These are phyloP conservation scores for Krasilnikovozyma curviuscula DNA, from an alignment of 768 basidiomycete genomes.

Conservation along the genomic window DNA sequence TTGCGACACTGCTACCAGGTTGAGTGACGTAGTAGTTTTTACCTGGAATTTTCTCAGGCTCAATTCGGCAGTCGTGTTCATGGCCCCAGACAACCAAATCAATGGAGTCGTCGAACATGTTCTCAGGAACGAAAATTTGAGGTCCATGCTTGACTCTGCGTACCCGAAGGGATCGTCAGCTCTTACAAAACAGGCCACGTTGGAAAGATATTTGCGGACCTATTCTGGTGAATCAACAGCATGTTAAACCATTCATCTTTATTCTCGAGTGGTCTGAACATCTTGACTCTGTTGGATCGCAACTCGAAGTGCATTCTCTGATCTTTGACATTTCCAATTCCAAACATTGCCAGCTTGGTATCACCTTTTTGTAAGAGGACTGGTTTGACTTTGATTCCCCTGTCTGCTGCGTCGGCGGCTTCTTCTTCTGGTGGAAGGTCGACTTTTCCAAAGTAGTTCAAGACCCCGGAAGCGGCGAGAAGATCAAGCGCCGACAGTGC, in stretches of 20 bases:
- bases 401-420: conserved; percentile 33
- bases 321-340: conserved; percentile 91
- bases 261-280: conserved; percentile 76
- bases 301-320: conserved; percentile 92
- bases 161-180: not conserved
- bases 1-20: conserved; percentile 88
- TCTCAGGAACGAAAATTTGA: conserved; percentile 84
- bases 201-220: conserved; percentile 32
- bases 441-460: conserved; percentile 97
- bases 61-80: conserved; percentile 89
- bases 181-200: not conserved
- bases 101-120: conserved; percentile 88
- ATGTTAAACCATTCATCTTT: conserved; percentile 91
- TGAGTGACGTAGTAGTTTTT: conserved; percentile 83
- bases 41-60: conserved; percentile 74
- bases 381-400: conserved; percentile 68
- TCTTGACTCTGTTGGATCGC: conserved; percentile 74
- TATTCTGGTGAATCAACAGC: conserved; percentile 82
- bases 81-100: conserved; percentile 96
- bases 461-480: conserved; percentile 73
- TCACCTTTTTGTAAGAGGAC: conserved; percentile 77
- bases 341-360: conserved; percentile 77
- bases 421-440: conserved; percentile 58
- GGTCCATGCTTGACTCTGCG: conserved; percentile 79
- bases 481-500: conserved; percentile 89